A percentile compares a stretch with the other conserved stretches of the same genome.
Evolutionary conservation across 345 rosid genomes (phyloP).

Genomic region (Kernera saxatilis): DNA sequence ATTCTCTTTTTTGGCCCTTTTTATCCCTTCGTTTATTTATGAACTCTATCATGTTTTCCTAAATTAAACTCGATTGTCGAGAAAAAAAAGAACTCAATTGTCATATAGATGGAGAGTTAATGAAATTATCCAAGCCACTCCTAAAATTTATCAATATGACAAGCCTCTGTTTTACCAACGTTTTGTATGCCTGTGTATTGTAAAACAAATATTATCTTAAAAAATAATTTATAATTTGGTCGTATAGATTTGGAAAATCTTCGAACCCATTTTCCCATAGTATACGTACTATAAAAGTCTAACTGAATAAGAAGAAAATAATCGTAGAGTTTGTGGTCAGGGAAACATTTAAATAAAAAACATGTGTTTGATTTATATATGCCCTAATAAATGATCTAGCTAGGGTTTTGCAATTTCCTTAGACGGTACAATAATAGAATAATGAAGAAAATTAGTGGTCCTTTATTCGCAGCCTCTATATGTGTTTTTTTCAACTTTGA

Average conservation of each 20-base stretch:
- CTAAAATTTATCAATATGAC: not conserved
- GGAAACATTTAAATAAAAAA: not conserved
- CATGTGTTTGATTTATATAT: not conserved
- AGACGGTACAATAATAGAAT: conserved; percentile 19
- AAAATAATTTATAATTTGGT: not conserved
- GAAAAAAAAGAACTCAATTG: not conserved
- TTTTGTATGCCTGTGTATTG: conserved; percentile 3
- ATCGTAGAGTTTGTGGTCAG: not conserved
- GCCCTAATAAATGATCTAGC: conserved; percentile 6
- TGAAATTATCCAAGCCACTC: not conserved
- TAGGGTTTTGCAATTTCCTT: conserved; percentile 24
- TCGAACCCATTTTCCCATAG: not conserved
- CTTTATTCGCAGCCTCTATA: conserved; percentile 15
- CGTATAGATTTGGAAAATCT: not conserved
- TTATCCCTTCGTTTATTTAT: not conserved
- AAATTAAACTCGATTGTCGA: not conserved
- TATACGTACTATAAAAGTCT: conserved; percentile 12
- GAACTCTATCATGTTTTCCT: not conserved
- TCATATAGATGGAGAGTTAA: not conserved
- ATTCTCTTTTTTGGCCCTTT: not conserved
- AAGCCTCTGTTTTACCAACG: not conserved
- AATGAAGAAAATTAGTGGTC: conserved; percentile 25
- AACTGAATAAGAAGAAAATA: not conserved
- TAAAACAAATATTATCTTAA: not conserved
- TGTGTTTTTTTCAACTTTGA: conserved; percentile 27